Conservation (phyloP, 495 filamentous ascomycete species). For the Talaromyces nanjingensis region DNA sequence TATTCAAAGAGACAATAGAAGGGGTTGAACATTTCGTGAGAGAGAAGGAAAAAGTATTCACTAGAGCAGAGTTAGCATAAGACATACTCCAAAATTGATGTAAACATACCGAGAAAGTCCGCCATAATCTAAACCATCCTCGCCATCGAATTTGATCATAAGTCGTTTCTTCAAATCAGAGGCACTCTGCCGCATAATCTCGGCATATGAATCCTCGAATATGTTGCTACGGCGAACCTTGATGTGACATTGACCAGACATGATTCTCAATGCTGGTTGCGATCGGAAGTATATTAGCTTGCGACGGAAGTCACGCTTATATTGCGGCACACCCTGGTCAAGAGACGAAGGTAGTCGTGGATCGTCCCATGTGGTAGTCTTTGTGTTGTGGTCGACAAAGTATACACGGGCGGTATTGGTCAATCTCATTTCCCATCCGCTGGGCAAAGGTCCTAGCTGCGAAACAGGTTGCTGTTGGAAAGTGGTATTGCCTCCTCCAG, state of each 20-base stretch:
- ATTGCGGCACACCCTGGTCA: conserved; percentile 97
- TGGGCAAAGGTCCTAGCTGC: conserved; percentile 91
- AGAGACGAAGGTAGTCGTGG: conserved; percentile 90
- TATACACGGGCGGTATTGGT: conserved; percentile 97
- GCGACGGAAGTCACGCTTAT: conserved; percentile 96
- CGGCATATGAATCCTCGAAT: conserved; percentile 97
- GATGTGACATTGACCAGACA: conserved; percentile 94
- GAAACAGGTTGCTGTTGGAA: conserved; percentile 98
- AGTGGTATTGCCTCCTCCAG: conserved; percentile 63
- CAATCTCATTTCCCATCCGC: conserved; percentile 98
- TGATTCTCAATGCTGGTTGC: conserved; percentile 89
- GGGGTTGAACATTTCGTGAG: conserved; percentile 99
- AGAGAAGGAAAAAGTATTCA: conserved; percentile 99
- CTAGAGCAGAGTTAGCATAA: conserved; percentile 37
- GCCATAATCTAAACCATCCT: conserved; percentile 96
- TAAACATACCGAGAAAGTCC: conserved; percentile 72
- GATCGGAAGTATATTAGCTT: conserved; percentile 99
- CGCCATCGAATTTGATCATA: conserved; percentile 99
- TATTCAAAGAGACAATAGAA: conserved; percentile 99
- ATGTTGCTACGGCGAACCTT: conserved; percentile 96
- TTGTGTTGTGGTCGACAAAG: conserved; percentile 99
- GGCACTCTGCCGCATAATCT: conserved; percentile 96
- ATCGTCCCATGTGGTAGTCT: conserved; percentile 99
- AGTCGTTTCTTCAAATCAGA: conserved; percentile 93
- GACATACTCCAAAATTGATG: neutral